Percentiles rank a stretch among this genome's conserved stretches.
Evolutionary conservation across 31 red algal genomes (phyloP).

Genomic region (Odonthalia washingtoniensis): DNA sequence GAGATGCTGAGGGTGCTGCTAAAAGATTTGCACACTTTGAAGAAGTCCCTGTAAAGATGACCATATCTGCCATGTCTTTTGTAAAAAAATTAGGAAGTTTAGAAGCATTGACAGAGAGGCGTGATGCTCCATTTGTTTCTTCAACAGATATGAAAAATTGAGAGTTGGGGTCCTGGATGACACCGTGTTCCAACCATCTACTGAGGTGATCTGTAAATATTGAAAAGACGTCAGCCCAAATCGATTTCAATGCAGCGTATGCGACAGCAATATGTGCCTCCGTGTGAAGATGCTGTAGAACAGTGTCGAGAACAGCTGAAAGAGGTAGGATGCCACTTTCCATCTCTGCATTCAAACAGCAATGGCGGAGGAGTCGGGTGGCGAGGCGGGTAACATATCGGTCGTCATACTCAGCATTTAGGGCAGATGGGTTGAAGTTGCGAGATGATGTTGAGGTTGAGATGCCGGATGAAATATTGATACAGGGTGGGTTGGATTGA

Average conservation of each 20-base stretch:
- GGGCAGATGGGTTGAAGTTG: background rate
- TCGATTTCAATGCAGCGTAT: background rate
- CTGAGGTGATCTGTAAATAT: slow-evolving; percentile 25
- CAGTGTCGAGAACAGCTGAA: background rate
- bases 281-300: background rate
- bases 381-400: background rate
- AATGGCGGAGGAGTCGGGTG: background rate
- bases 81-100: slow-evolving; percentile 40
- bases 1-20: background rate
- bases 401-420: background rate
- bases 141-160: slow-evolving; percentile 47
- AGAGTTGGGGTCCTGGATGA: slow-evolving; percentile 8
- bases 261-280: background rate
- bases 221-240: slow-evolving; percentile 45
- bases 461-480: no score
- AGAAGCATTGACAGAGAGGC: background rate
- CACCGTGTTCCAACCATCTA: slow-evolving; percentile 29
- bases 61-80: slow-evolving; percentile 6
- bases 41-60: slow-evolving; percentile 17
- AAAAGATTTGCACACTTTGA: slow-evolving; percentile 17
- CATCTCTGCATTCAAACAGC: background rate
- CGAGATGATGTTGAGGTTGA: no score
- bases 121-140: background rate
- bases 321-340: background rate
- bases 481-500: background rate